phyloP scores from a whole-genome alignment of 768 basidiomycete species.

The Sistotremastrum niveocremeum region DNA sequence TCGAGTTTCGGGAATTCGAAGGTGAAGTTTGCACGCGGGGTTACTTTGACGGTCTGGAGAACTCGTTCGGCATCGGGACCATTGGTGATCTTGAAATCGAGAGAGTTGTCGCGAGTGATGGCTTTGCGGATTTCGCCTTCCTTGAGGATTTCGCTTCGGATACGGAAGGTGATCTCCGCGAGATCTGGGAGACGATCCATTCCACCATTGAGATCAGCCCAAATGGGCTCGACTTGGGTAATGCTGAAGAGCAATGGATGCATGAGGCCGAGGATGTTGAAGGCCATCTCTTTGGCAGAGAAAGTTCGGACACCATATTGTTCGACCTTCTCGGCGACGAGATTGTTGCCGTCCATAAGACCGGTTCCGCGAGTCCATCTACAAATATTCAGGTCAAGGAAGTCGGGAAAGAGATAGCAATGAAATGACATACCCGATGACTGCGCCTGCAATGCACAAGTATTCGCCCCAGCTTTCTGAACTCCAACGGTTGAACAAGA shows the following conservation, averaged over 20 bases:
- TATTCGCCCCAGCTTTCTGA: conserved; percentile 99
- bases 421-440: conserved; percentile 66
- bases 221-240: conserved; percentile 97
- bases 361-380: conserved; percentile 99
- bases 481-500: conserved; percentile 94
- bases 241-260: conserved; percentile 98
- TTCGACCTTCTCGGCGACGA: conserved; percentile 89
- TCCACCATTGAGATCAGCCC: conserved; percentile 97
- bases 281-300: conserved; percentile 99
- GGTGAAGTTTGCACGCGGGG: conserved; percentile 96
- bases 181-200: conserved; percentile 96
- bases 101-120: conserved; percentile 83
- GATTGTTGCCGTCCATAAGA: conserved; percentile 90
- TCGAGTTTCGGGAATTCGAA: conserved; percentile 90
- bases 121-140: conserved; percentile 90
- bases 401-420: background rate
- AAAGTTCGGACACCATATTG: conserved; percentile 90
- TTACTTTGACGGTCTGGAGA: conserved; percentile 81
- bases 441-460: conserved; percentile 92
- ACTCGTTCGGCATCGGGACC: conserved; percentile 88
- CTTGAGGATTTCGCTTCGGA: conserved; percentile 66
- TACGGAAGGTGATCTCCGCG: conserved; percentile 79
- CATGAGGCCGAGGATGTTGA: conserved; percentile 99
- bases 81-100: conserved; percentile 87
- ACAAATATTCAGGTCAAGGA: conserved; percentile 5